Conservation (phyloP, 2,329 filamentous ascomycete species). For the Cucurbitaria berberidis region DNA sequence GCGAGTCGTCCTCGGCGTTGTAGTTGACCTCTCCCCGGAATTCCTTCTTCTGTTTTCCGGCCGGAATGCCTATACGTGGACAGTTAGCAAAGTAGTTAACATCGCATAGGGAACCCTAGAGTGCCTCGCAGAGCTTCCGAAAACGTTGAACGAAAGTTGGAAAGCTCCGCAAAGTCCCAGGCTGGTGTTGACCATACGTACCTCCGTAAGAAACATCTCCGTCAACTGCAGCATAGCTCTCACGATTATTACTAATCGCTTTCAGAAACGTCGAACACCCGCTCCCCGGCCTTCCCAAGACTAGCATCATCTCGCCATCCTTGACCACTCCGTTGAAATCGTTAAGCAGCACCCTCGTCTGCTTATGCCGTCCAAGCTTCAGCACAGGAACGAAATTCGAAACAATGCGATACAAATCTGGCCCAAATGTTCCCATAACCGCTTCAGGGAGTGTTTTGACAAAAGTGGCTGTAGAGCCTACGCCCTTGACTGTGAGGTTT, state of each 20-base stretch:
- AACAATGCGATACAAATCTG: slow-evolving; percentile 73
- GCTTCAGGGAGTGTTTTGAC: slow-evolving; percentile 77
- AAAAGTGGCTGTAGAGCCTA: slow-evolving; percentile 69
- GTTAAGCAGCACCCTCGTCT: slow-evolving; percentile 64
- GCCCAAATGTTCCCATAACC: slow-evolving; percentile 78
- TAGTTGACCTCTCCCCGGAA: slow-evolving; percentile 81
- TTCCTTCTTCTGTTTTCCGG: slow-evolving; percentile 69
- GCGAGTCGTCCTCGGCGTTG: slow-evolving; percentile 77
- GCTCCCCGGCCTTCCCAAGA: slow-evolving; percentile 73
- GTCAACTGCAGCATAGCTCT: slow-evolving; percentile 67
- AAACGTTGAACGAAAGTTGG: too few species aligned
- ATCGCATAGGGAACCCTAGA: too few species aligned
- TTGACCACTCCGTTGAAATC: slow-evolving; percentile 72
- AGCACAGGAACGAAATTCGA: slow-evolving; percentile 61
- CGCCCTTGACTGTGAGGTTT: slow-evolving; percentile 75
- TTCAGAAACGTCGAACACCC: slow-evolving; percentile 82
- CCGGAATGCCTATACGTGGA: slow-evolving; percentile 56
- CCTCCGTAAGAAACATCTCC: slow-evolving; percentile 77
- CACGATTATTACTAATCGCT: slow-evolving; percentile 72
- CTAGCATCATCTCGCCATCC: slow-evolving; percentile 74
- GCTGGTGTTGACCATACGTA: not conserved
- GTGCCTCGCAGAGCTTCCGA: too few species aligned
- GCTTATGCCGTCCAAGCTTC: slow-evolving; percentile 55
- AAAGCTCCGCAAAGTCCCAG: not conserved
- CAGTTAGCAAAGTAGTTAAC: not conserved